Conservation (phyloP, 2,329 filamentous ascomycete species). For the Magnaporthiopsis rhizophila region DNA sequence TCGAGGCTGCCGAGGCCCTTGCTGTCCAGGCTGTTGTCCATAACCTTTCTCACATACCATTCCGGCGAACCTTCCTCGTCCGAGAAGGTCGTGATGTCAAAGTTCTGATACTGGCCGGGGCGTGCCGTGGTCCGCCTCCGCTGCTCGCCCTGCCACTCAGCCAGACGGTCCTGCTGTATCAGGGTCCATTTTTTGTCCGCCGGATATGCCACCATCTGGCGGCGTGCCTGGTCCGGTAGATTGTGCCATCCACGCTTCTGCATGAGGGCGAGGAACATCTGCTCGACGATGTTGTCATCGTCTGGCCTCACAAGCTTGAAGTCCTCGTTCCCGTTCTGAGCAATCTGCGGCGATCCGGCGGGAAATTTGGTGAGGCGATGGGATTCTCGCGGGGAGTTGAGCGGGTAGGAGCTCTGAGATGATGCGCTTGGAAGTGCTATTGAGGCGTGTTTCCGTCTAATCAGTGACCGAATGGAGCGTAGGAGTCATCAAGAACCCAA, state of each 20-base stretch:
- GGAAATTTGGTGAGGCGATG: slow-evolving; percentile 50
- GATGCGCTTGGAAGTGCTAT: slow-evolving; percentile 46
- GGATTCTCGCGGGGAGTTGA: slow-evolving; percentile 44
- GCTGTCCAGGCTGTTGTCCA: slow-evolving; percentile 88
- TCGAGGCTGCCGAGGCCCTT: slow-evolving; percentile 90
- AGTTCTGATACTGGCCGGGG: slow-evolving; percentile 60
- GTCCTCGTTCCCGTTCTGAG: slow-evolving; percentile 32
- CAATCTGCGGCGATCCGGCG: slow-evolving; percentile 22
- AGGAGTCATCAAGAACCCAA: background rate
- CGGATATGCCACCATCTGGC: slow-evolving; percentile 95
- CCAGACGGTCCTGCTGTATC: slow-evolving; percentile 88
- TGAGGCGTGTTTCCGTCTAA: slow-evolving; percentile 27
- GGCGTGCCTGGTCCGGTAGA: slow-evolving; percentile 83
- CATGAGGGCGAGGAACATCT: slow-evolving; percentile 91
- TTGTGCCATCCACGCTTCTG: slow-evolving; percentile 97
- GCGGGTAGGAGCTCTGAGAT: slow-evolving; percentile 47
- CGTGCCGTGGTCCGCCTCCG: slow-evolving; percentile 72
- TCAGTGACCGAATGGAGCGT: background rate
- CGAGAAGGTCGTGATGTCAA: slow-evolving; percentile 66
- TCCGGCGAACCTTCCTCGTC: slow-evolving; percentile 95
- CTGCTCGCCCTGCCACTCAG: slow-evolving; percentile 90
- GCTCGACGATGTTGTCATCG: slow-evolving; percentile 77
- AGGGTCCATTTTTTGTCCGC: slow-evolving; percentile 96
- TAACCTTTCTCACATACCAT: slow-evolving; percentile 95
- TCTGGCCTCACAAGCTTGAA: slow-evolving; percentile 64